Base-by-base conservation (phyloP, 768 basidiomycete genomes). In the Lactifluus volemus region DNA sequence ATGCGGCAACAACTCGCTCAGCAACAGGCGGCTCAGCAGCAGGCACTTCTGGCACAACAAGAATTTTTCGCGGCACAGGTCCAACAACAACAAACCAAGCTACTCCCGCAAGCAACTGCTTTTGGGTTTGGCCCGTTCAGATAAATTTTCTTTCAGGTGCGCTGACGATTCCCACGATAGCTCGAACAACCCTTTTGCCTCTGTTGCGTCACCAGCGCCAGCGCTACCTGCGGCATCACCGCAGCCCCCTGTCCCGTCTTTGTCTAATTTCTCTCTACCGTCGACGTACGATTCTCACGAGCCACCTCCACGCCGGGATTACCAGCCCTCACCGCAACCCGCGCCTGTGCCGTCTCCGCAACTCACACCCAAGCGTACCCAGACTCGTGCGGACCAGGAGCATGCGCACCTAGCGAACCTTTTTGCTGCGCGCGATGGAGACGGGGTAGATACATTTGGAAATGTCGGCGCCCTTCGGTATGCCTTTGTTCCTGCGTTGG, bases 141-240 rank as follows among this genome's bases (percentile, higher is more conserved):
- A 11, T 36, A 17, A 15, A 4, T 58, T 36, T 25, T 29, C 10
- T 21, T 50, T 60, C 53, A 12, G n/a, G 48, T 59, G n/a, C 19
- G 45, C 53, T 59, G 36, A 45, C 38, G 41, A 45, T 29, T 29
- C 17, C 6, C 32, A 14, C 42, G 30, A 65, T 67, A 91, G 92
- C 9, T 88, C 92, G 39, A 98, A 98, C 79, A 99, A 99, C 71
- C 97, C 97, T 0, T 98, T 99, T 68, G 95, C 93, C 64, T 25
- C 73, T 62, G 59, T 73, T 25, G 63, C 68, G 58, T 25, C 74
- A 50, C 63, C 73, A 30, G 56, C 72, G 17, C 55, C 72, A 29
- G 56, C 72, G 17, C 55, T 71, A 29, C 67, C 74, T 8, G 68
- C 71, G 25, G 55, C 73, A 19, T 70, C 80, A 2, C 69, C 69